These are phyloP conservation scores for Kalaharituber pfeilii DNA, from an alignment of 2,329 filamentous ascomycete genomes.

Conservation along the genomic window DNA sequence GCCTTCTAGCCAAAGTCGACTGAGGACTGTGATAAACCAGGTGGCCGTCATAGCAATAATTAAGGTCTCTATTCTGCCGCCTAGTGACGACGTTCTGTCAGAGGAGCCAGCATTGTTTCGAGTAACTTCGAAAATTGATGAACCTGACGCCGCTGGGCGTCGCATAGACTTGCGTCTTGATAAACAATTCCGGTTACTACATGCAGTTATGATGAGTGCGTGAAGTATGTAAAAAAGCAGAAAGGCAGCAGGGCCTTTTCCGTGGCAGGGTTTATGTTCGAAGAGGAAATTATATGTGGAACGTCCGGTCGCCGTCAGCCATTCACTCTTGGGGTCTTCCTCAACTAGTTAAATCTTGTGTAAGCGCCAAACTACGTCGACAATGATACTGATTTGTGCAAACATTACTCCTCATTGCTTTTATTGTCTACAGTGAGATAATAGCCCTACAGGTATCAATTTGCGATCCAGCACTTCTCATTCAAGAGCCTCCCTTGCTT, in stretches of 20 bases:
- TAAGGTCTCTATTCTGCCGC: conserved; percentile 23
- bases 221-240: conserved; percentile 18
- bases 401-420: too few relatives aligned
- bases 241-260: conserved; percentile 19
- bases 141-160: conserved; percentile 16
- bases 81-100: conserved; percentile 22
- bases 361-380: too few relatives aligned
- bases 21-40: background rate
- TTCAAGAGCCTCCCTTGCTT: conserved; percentile 31
- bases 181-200: conserved; percentile 22
- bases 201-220: conserved; percentile 20
- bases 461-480: conserved; percentile 35
- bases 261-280: conserved; percentile 26
- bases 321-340: conserved; percentile 30
- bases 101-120: conserved; percentile 15
- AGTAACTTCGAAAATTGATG: conserved; percentile 12
- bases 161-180: conserved; percentile 22
- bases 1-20: background rate
- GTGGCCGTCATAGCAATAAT: conserved; percentile 20
- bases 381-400: too few relatives aligned
- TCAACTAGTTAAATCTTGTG: conserved; percentile 31
- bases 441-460: conserved; percentile 44
- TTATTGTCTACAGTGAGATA: conserved; percentile 34
- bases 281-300: too few relatives aligned
- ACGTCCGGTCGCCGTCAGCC: conserved; percentile 22